Conservation (phyloP, 768 basidiomycete species). For the Tephrocybe sp. region DNA sequence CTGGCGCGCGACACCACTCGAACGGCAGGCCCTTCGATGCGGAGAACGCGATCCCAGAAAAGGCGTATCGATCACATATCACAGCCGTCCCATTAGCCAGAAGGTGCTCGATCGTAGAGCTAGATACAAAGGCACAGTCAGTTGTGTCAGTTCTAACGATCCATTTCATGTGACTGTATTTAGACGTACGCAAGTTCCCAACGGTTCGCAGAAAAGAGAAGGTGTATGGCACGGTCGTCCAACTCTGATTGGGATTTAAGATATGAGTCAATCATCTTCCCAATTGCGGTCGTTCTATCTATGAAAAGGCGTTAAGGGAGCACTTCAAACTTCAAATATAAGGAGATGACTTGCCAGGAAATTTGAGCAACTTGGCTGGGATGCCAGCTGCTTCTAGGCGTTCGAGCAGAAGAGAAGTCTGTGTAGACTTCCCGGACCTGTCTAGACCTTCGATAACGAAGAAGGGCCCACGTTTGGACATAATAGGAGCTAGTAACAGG, state of each 20-base stretch:
- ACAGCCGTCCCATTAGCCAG: conserved; percentile 68
- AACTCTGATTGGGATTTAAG: conserved; percentile 81
- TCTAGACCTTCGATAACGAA: conserved; percentile 97
- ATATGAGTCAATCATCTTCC: conserved; percentile 92
- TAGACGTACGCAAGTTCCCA: conserved; percentile 84
- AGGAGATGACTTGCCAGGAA: conserved; percentile 70
- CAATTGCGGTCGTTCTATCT: conserved; percentile 93
- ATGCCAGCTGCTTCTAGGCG: conserved; percentile 47
- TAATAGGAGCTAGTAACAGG: conserved; percentile 1
- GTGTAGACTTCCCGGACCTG: conserved; percentile 92
- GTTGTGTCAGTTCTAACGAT: background rate
- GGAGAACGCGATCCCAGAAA: conserved; percentile 93
- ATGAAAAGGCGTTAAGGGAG: background rate
- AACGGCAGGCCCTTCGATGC: conserved; percentile 68
- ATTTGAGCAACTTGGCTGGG: conserved; percentile 68
- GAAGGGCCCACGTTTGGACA: conserved; percentile 65
- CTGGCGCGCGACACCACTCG: conserved; percentile 85
- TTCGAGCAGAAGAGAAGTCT: conserved; percentile 60
- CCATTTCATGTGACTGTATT: background rate
- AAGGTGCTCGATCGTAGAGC: conserved; percentile 59
- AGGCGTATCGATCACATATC: conserved; percentile 93
- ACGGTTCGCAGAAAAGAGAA: conserved; percentile 94
- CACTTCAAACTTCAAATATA: background rate
- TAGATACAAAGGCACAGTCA: conserved; percentile 20
- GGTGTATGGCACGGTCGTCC: conserved; percentile 89